Percentiles rank a stretch among this genome's conserved stretches.
These are phyloP conservation scores for Phytophthora megakarya DNA, from an alignment of 352 stramenopile species.

Conservation along the genomic window DNA sequence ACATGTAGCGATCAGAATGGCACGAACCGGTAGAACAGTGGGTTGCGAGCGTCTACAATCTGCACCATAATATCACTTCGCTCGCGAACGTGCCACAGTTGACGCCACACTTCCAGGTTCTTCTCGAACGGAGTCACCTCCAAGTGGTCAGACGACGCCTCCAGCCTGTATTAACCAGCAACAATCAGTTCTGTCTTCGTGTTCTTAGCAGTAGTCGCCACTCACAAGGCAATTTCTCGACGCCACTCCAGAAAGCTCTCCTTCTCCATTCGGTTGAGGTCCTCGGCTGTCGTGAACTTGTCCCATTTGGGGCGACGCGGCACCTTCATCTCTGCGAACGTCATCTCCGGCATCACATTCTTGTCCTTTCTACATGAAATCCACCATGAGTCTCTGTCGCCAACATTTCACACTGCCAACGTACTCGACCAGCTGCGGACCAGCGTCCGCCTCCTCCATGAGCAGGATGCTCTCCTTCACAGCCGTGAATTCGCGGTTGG, in stretches of 20 bases:
- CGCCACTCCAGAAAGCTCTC: conserved; percentile 98
- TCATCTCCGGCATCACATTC: conserved; percentile 77
- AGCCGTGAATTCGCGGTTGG: conserved; percentile 92
- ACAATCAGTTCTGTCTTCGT: conserved; percentile 18
- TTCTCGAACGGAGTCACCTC: conserved; percentile 99
- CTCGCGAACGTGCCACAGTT: conserved; percentile 99
- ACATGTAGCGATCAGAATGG: neutral
- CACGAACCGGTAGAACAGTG: conserved; percentile 95
- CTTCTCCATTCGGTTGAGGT: conserved; percentile 96
- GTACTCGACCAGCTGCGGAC: conserved; percentile 70
- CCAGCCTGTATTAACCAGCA: conserved; percentile 47
- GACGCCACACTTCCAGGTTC: conserved; percentile 99
- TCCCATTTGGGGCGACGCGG: conserved; percentile 96
- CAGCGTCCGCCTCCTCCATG: conserved; percentile 61
- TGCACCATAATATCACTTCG: conserved; percentile 97
- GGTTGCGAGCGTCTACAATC: conserved; percentile 99
- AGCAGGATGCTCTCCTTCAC: conserved; percentile 90
- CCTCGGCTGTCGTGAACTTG: conserved; percentile 92
- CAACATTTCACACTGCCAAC: too few species aligned
- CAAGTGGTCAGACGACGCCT: conserved; percentile 74
- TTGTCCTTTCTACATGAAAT: conserved; percentile 60
- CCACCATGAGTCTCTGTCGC: too few species aligned
- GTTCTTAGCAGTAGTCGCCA: conserved; percentile 2
- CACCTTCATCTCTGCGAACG: conserved; percentile 96
- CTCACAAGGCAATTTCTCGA: conserved; percentile 92